Base-by-base conservation (phyloP, 805 yeast genomes). In the Debaryomyces maramus region DNA sequence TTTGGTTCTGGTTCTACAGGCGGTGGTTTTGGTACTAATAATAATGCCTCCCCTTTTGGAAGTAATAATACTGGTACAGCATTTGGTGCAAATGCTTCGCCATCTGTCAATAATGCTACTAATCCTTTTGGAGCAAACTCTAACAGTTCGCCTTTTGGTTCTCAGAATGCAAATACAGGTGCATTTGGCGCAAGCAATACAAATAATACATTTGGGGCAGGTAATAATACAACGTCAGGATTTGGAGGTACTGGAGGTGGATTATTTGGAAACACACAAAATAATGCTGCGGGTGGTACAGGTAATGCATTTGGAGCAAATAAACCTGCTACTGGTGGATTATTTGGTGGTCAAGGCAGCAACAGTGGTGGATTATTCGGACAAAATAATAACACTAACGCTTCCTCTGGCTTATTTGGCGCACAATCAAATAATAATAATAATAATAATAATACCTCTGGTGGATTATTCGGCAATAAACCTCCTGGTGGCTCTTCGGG, bases 191-290 rank as follows among this genome's bases (percentile, higher is more conserved):
- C 38, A 16, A 36, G 39, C 11, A 27, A 29, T 26, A 34, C 43
- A 20, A 32, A 37, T 17, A 40, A 48, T 34, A 52, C 50, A 27
- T 70, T 76, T 61, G 80, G 78, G 26, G 51, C 65, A 39, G 52
- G 39, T 36, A 24, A 24, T 10, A 56, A 50, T 36, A 58, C 42
- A 40, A 50, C 47, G 29, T 41, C 51, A 34, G 40, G 45, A 4
- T 19, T 44, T 23, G 55, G 45, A 29, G 44, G 36, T 22, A 13
- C 47, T 14, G 53, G 51, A 14, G 47, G 41, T 15, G 53, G 55
- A 38, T 44, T 46, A 36, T 51, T 54, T 35, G 55, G 58, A 33
- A 37, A 41, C 14, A 40, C 45, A 27, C 40, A 41, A 21, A 48
- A 43, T 27, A 51, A 45, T 34, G 43, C 46, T 32, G 41, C 41